Evolutionary conservation across 2,329 filamentous ascomycete species (phyloP).

Genomic region (Aspergillus arachidicola): DNA sequence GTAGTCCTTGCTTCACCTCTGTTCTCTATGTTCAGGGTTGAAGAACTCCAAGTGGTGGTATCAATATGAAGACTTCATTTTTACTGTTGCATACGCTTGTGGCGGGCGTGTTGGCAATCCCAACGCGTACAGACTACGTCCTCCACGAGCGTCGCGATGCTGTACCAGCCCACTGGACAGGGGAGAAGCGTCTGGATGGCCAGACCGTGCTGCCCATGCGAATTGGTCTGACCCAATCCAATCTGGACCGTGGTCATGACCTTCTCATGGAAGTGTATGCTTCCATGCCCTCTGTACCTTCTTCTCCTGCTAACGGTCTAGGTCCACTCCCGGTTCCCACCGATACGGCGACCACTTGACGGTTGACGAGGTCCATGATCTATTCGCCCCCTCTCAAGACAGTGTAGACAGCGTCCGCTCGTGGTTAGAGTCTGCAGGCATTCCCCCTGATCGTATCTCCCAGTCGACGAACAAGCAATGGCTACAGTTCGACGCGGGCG

Average conservation of each 20-base stretch:
- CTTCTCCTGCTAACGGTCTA: conserved; percentile 10
- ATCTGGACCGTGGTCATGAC: conserved; percentile 48
- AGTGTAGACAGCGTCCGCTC: conserved; percentile 54
- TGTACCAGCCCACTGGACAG: conserved; percentile 30
- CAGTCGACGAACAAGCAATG: conserved; percentile 57
- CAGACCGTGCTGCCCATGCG: conserved; percentile 46
- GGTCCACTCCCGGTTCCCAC: conserved; percentile 44
- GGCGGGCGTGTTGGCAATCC: conserved; percentile 24
- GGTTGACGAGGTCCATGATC: conserved; percentile 45
- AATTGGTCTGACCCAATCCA: conserved; percentile 49
- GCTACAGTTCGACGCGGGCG: conserved; percentile 58
- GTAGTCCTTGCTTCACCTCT: no score
- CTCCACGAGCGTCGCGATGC: conserved; percentile 36
- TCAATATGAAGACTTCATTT: conserved; percentile 27
- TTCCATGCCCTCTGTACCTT: conserved; percentile 7
- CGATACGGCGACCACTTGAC: conserved; percentile 49
- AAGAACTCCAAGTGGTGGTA: neutral
- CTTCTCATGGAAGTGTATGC: conserved; percentile 46
- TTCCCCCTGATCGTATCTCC: conserved; percentile 51
- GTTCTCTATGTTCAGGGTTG: neutral
- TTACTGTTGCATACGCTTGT: conserved; percentile 25
- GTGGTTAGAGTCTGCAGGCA: conserved; percentile 59
- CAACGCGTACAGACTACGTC: conserved; percentile 26
- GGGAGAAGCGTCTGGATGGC: conserved; percentile 33
- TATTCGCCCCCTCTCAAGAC: conserved; percentile 47